Conservation (phyloP, 2,329 filamentous ascomycete genomes). For the Epichloe bromicola region DNA sequence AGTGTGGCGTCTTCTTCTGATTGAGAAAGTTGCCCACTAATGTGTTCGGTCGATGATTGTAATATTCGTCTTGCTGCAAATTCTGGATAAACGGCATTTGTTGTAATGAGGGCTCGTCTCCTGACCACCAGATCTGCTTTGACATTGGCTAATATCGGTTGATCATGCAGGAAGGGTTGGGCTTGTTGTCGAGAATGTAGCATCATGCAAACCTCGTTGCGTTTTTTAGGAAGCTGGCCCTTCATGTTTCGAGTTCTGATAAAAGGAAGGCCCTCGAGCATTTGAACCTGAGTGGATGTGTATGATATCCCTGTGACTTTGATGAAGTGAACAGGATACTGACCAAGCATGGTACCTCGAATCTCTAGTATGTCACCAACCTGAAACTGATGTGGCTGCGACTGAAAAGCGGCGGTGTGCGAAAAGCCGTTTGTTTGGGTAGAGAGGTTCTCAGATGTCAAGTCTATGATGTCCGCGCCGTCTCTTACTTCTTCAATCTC, state of each 20-base stretch:
- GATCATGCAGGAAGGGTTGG: slow-evolving; percentile 11
- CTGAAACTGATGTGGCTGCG: slow-evolving; percentile 6
- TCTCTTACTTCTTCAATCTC: not conserved
- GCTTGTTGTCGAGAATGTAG: slow-evolving; percentile 24
- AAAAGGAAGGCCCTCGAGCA: slow-evolving; percentile 27
- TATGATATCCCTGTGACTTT: slow-evolving; percentile 30
- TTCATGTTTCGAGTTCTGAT: slow-evolving; percentile 20
- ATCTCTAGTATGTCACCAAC: slow-evolving; percentile 19
- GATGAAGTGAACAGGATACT: slow-evolving; percentile 22
- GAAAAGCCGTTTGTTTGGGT: not conserved
- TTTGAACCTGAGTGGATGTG: slow-evolving; percentile 9
- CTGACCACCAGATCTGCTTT: slow-evolving; percentile 22
- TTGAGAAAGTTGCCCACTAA: slow-evolving; percentile 12
- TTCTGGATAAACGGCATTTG: slow-evolving; percentile 38
- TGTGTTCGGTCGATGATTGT: slow-evolving; percentile 1
- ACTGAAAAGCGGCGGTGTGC: not conserved
- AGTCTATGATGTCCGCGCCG: not conserved
- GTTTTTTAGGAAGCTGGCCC: slow-evolving; percentile 24
- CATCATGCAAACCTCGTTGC: slow-evolving; percentile 31
- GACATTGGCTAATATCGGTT: slow-evolving; percentile 31
- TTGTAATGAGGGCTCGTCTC: slow-evolving; percentile 34
- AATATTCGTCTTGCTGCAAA: slow-evolving; percentile 14
- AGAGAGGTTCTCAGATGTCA: not conserved
- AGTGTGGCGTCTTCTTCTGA: slow-evolving; percentile 14
- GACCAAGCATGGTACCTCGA: slow-evolving; percentile 9